These are phyloP conservation scores for Mortierella hygrophila DNA, from an alignment of 192 early-diverging fungal genomes.

Conservation along the genomic window DNA sequence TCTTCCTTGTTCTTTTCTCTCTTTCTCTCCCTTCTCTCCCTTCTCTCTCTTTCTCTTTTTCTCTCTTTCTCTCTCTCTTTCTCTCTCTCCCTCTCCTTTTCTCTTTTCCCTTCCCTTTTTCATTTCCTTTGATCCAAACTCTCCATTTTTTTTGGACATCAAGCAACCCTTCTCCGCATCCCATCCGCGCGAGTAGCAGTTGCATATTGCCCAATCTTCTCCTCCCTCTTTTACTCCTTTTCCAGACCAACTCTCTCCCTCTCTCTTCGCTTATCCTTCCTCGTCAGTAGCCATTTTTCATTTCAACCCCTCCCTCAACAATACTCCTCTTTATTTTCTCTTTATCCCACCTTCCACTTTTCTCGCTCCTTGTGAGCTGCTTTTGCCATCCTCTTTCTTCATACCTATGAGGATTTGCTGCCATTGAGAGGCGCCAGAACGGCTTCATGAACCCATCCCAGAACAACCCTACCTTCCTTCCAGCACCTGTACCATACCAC, in stretches of 20 bases:
- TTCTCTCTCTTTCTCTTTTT: background rate
- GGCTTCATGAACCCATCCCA: constrained; percentile 10
- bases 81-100: background rate
- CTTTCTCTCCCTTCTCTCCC: background rate
- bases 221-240: background rate
- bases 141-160: background rate
- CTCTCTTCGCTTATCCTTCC: background rate
- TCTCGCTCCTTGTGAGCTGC: background rate
- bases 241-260: background rate
- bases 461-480: background rate
- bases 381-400: background rate
- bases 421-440: constrained; percentile 3
- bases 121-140: background rate
- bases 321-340: background rate
- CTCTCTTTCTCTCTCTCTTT: background rate
- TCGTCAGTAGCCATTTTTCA: background rate
- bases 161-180: background rate
- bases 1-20: background rate
- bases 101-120: background rate
- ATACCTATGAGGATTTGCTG: background rate
- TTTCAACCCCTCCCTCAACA: background rate
- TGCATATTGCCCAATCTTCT: background rate
- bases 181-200: background rate
- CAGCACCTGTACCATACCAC: background rate
- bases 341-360: background rate